Conservation (phyloP, 2,329 filamentous ascomycete genomes). For the Cadophora luteo-olivacea region DNA sequence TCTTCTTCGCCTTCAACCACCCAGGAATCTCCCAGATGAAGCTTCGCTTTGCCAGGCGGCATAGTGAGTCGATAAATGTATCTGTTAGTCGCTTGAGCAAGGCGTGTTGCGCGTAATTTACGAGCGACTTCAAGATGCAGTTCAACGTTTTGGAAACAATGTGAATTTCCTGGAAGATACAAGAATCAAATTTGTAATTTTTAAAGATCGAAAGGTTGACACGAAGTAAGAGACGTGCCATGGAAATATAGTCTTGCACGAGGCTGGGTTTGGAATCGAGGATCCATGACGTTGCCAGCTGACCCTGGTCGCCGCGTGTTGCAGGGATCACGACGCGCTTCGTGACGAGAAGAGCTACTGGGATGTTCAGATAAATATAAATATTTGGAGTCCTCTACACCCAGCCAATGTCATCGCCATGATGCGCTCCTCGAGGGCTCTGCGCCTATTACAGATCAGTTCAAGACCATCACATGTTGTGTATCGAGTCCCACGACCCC, state of each 20-base stretch:
- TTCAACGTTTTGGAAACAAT: not conserved
- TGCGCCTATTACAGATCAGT: conserved; percentile 34
- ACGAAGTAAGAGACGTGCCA: not conserved
- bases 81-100: not conserved
- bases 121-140: not conserved
- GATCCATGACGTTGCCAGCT: conserved; percentile 37
- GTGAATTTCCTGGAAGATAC: not conserved
- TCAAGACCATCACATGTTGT: conserved; percentile 24
- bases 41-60: conserved; percentile 32
- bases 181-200: not conserved
- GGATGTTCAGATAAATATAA: not conserved
- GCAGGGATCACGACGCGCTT: conserved; percentile 28
- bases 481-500: conserved; percentile 20
- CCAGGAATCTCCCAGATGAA: conserved; percentile 44
- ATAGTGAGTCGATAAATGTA: conserved; percentile 27
- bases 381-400: not conserved
- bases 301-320: conserved; percentile 28
- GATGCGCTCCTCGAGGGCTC: conserved; percentile 44
- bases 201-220: not conserved
- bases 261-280: conserved; percentile 5
- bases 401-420: conserved; percentile 26
- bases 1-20: conserved; percentile 42
- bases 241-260: not conserved
- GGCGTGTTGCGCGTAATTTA: not conserved
- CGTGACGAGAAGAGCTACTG: conserved; percentile 14